A percentile compares a stretch with the other conserved stretches of the same genome.
These are phyloP conservation scores for Rubroboletus satanas DNA, from an alignment of 768 basidiomycete genomes.

Conservation along the genomic window DNA sequence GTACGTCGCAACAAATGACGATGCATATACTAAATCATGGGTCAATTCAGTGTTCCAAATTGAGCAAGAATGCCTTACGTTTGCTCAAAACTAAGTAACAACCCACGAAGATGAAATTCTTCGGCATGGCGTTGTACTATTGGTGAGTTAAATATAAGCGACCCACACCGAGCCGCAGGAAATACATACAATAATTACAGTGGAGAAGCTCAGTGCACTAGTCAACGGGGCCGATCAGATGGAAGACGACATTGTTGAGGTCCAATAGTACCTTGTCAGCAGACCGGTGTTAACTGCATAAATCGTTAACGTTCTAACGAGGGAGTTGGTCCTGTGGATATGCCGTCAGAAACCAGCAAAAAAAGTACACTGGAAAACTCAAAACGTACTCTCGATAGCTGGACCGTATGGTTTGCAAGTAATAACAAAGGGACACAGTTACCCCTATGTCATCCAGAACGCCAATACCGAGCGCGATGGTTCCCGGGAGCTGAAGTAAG, in stretches of 20 bases:
- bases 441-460: slow-evolving; percentile 49
- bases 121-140: slow-evolving; percentile 54
- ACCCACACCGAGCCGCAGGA: neutral
- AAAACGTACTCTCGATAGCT: slow-evolving; percentile 42
- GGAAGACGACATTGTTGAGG: neutral
- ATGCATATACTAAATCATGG: slow-evolving; percentile 48
- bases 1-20: slow-evolving; percentile 65
- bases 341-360: neutral
- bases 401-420: slow-evolving; percentile 51
- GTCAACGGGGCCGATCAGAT: neutral
- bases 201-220: slow-evolving; percentile 38
- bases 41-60: neutral
- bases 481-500: slow-evolving; percentile 40
- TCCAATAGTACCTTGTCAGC: slow-evolving; percentile 49
- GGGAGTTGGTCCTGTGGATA: slow-evolving; percentile 44
- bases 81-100: slow-evolving; percentile 66
- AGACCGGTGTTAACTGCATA: slow-evolving; percentile 62
- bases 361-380: neutral
- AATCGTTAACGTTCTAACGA: slow-evolving; percentile 53
- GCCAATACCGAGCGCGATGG: slow-evolving; percentile 46
- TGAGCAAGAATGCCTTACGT: slow-evolving; percentile 38
- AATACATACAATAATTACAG: slow-evolving; percentile 50
- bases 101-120: slow-evolving; percentile 56
- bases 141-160: neutral
- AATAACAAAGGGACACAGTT: slow-evolving; percentile 49